Conservation (phyloP, 768 basidiomycete genomes). For the Pleurotus eryngii region DNA sequence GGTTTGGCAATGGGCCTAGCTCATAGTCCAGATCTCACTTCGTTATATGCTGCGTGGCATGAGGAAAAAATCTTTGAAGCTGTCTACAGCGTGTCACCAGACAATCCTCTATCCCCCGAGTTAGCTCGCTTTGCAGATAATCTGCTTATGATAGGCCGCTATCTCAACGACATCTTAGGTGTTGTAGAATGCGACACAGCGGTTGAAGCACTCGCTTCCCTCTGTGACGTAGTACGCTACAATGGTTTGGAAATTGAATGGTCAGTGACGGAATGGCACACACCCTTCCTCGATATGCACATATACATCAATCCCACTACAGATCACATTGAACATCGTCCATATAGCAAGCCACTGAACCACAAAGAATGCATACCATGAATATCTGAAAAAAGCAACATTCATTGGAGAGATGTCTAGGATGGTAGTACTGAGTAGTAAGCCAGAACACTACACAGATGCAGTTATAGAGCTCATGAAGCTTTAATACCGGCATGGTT, state of each 20-base stretch:
- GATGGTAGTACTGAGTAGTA: neutral
- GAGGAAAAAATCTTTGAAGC: neutral
- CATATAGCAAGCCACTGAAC: neutral
- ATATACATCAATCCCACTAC: neutral
- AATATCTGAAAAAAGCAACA: neutral
- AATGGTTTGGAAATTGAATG: neutral
- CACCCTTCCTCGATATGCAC: neutral
- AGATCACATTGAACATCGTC: neutral
- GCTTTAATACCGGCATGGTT: neutral
- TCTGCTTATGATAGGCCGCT: neutral
- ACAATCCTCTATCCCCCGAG: neutral
- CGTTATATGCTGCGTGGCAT: neutral
- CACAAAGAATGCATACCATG: neutral
- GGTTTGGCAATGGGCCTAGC: conserved; percentile 32
- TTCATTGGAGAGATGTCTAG: neutral
- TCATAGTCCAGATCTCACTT: conserved; percentile 15
- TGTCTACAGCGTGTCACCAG: too few relatives aligned
- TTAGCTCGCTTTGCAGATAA: neutral
- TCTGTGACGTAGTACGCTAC: neutral
- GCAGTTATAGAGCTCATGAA: neutral
- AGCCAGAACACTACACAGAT: neutral
- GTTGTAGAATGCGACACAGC: neutral
- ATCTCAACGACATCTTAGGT: neutral
- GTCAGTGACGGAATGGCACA: neutral
- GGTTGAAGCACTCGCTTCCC: neutral